Evolutionary conservation across 768 basidiomycete species (phyloP).

Genomic region (Dendrothele bispora): DNA sequence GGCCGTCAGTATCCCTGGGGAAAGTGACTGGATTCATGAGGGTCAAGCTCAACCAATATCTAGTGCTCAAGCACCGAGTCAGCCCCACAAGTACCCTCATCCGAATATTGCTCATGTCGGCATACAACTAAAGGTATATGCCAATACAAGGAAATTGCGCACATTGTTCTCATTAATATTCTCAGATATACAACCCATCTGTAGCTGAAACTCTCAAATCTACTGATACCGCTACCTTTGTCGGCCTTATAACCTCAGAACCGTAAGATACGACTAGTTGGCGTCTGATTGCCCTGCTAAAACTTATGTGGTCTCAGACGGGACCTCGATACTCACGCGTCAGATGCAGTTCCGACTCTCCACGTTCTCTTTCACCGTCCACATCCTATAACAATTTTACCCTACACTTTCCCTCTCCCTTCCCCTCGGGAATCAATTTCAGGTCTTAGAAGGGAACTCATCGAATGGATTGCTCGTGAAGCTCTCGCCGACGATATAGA

Average conservation of each 20-base stretch:
- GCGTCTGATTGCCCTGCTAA: slow-evolving; percentile 6
- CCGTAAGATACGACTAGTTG: slow-evolving; percentile 41
- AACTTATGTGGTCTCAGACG: slow-evolving; percentile 34
- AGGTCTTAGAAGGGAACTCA: slow-evolving; percentile 50
- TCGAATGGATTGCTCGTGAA: slow-evolving; percentile 73
- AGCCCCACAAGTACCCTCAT: slow-evolving; percentile 66
- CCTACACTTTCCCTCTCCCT: slow-evolving; percentile 36
- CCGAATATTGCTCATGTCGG: slow-evolving; percentile 59
- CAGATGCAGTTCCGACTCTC: slow-evolving; percentile 55
- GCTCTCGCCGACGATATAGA: slow-evolving; percentile 65
- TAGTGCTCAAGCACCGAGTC: slow-evolving; percentile 5
- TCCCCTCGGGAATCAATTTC: slow-evolving; percentile 13
- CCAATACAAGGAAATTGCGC: background rate
- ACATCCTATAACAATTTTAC: slow-evolving; percentile 39
- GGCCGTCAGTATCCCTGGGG: slow-evolving; percentile 74
- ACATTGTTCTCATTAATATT: background rate
- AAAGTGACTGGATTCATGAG: slow-evolving; percentile 48
- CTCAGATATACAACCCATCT: slow-evolving; percentile 55
- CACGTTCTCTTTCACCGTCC: slow-evolving; percentile 62
- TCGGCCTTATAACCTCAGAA: slow-evolving; percentile 72
- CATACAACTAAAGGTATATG: slow-evolving; percentile 64
- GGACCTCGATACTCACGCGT: slow-evolving; percentile 38
- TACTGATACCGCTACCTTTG: slow-evolving; percentile 65
- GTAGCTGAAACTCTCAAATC: slow-evolving; percentile 43
- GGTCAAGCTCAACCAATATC: background rate